Base-by-base conservation (phyloP, 257 asterid genomes). In the Gynochthodes officinalis region DNA sequence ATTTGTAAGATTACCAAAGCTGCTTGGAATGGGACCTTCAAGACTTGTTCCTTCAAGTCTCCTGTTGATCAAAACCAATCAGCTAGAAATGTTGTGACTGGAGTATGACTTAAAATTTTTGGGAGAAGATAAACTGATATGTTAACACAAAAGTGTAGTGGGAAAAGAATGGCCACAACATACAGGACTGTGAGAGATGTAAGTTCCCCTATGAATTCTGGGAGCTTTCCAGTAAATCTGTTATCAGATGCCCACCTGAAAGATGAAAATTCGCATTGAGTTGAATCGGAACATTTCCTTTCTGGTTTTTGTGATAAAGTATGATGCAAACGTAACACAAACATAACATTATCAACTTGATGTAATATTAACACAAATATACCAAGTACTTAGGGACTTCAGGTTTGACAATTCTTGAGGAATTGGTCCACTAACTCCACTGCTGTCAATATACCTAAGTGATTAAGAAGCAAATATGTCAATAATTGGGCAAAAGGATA, bases 191-290 rank as follows among this genome's bases (percentile, higher is more conserved):
- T 73, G 75, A 88, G 83, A 77, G 79, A 71, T 53, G 84, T 73
- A 58, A 86, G 72, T 68, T 74, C 76, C 66, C 78, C 88, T 30
- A 88, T 61, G 81, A 83, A 88, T 7, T 86, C 88, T 23, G 95
- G 95, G 55, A 86, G 79, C 79, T 86, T 80, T 72, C 89, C 91
- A 0, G 86, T 84, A 79, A 88, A 86, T 71, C 73, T 69, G 73
- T 86, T 84, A 72, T 76, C 91, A 48, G 95, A 86, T 53, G 87
- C 88, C 95, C 95, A 88, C 78, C 91, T 84, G 83, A 74, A 81
- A 75, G 69, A 68, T 23, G 48, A 40, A 64, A 75, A n/a, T n/a
- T n/a, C 59, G 53, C 46, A 53, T 70, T 46, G 67, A 18, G 65
- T 68, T 15, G 55, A 48, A 40, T 66, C 42, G 35, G 59, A 55